Conservation (phyloP, 768 basidiomycete species). For the Daedaleopsis nitida region DNA sequence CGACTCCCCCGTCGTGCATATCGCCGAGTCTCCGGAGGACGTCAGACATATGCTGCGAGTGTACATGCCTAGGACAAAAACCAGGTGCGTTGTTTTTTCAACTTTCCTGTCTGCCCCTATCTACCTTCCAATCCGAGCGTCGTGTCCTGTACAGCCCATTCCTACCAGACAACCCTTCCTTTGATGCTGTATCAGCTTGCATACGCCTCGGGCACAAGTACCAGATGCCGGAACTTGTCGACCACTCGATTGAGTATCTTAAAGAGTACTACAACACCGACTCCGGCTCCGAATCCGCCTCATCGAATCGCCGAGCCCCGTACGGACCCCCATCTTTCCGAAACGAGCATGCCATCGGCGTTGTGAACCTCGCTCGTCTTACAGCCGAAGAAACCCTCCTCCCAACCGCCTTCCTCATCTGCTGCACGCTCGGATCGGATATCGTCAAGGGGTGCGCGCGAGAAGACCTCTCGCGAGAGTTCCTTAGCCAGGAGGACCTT, state of each 20-base stretch:
- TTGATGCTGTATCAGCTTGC: not conserved
- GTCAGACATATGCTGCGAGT: slow-evolving; percentile 5
- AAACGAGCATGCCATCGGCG: not conserved
- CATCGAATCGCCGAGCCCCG: not conserved
- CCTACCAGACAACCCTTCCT: not conserved
- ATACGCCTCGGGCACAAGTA: no score
- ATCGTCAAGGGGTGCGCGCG: no score
- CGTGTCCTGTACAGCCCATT: no score
- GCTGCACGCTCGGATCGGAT: not conserved
- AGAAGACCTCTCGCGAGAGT: no score
- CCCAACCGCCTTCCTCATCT: not conserved
- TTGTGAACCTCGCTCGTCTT: not conserved
- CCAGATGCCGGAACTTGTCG: not conserved
- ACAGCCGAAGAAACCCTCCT: not conserved
- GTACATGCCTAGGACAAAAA: slow-evolving; percentile 8
- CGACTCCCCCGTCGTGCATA: not conserved
- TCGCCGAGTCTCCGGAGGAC: not conserved
- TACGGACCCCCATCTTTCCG: not conserved
- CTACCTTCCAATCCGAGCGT: no score
- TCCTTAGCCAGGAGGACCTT: no score
- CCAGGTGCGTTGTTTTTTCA: no score
- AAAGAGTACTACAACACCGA: not conserved
- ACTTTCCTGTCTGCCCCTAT: no score
- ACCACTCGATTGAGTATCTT: not conserved
- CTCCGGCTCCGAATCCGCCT: not conserved